Evolutionary conservation across 2,329 filamentous ascomycete species (phyloP).

Genomic region (Microdochium bolleyi): DNA sequence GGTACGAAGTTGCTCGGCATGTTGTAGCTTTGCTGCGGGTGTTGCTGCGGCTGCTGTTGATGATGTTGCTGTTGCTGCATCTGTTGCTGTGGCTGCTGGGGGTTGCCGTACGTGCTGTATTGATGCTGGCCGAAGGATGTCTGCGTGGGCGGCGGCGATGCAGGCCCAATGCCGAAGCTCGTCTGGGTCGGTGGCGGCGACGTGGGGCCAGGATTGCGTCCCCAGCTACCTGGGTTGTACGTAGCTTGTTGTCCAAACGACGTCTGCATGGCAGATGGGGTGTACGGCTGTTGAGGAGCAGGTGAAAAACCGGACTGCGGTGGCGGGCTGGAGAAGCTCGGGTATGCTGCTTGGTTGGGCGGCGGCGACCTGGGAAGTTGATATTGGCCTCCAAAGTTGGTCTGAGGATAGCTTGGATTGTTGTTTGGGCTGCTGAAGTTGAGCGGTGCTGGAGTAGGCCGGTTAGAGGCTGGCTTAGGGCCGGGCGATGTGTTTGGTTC

Average conservation of each 20-base stretch:
- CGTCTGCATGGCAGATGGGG: conserved; percentile 25
- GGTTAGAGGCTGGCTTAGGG: conserved; percentile 26
- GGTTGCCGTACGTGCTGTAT: conserved; percentile 38
- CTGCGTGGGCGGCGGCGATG: conserved; percentile 48
- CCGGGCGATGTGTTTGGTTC: conserved; percentile 45
- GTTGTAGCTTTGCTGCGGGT: conserved; percentile 30
- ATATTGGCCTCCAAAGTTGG: conserved; percentile 49
- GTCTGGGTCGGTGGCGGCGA: conserved; percentile 31
- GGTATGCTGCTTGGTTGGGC: conserved; percentile 36
- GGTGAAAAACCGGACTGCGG: conserved; percentile 19
- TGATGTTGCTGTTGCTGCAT: conserved; percentile 21
- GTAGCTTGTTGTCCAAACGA: conserved; percentile 38
- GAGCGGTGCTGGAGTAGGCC: conserved; percentile 33
- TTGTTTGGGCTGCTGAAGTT: conserved; percentile 34
- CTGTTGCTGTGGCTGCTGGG: conserved; percentile 24
- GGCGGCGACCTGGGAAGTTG: conserved; percentile 50
- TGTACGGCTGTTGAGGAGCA: conserved; percentile 20
- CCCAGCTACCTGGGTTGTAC: conserved; percentile 53
- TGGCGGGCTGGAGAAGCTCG: conserved; percentile 34
- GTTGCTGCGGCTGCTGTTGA: conserved; percentile 9
- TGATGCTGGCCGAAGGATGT: conserved; percentile 32
- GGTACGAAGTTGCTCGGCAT: conserved; percentile 52
- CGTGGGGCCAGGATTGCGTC: conserved; percentile 47
- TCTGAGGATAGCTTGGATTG: conserved; percentile 42
- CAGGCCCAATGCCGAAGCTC: conserved; percentile 27